Conservation (phyloP, 75 land plant species). For the Selaginella tamariscina region DNA sequence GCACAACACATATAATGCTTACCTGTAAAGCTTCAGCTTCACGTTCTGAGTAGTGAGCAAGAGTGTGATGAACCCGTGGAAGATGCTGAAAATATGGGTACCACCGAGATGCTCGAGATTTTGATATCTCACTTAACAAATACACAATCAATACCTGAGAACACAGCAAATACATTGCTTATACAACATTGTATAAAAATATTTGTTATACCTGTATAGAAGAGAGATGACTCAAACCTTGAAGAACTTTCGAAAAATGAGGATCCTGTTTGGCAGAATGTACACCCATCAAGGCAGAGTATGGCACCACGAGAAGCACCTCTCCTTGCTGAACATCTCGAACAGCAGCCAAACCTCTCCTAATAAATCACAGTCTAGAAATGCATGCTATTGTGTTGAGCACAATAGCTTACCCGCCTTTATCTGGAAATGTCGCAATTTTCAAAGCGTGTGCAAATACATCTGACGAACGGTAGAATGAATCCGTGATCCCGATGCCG, state of each 20-base stretch:
- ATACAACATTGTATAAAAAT: background rate
- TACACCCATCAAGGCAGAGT: constrained; percentile 42
- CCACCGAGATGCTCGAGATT: constrained; percentile 50
- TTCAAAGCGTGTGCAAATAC: constrained; percentile 47
- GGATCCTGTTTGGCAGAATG: constrained; percentile 26
- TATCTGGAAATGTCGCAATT: constrained; percentile 46
- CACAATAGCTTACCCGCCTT: constrained; percentile 49
- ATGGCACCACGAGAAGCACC: constrained; percentile 58
- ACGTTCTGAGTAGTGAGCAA: constrained; percentile 37
- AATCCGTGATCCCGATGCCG: constrained; percentile 16
- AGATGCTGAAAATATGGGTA: constrained; percentile 48
- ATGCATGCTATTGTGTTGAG: background rate
- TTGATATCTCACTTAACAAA: constrained; percentile 54
- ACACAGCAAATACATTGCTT: background rate
- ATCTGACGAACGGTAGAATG: constrained; percentile 15
- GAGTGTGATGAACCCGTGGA: constrained; percentile 49
- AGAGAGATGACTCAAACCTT: background rate
- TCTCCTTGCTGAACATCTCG: constrained; percentile 56
- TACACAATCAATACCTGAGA: constrained; percentile 45
- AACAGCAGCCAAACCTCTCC: constrained; percentile 74
- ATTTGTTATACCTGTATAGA: constrained; percentile 14
- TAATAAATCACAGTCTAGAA: constrained; percentile 16
- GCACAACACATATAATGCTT: constrained; percentile 6
- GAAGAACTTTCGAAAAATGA: background rate
- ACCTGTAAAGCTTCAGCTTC: constrained; percentile 71